Percentiles rank a stretch among this genome's conserved stretches.
Evolutionary conservation across 805 yeast species (phyloP).

Genomic region (Yarrowia keelungensis): DNA sequence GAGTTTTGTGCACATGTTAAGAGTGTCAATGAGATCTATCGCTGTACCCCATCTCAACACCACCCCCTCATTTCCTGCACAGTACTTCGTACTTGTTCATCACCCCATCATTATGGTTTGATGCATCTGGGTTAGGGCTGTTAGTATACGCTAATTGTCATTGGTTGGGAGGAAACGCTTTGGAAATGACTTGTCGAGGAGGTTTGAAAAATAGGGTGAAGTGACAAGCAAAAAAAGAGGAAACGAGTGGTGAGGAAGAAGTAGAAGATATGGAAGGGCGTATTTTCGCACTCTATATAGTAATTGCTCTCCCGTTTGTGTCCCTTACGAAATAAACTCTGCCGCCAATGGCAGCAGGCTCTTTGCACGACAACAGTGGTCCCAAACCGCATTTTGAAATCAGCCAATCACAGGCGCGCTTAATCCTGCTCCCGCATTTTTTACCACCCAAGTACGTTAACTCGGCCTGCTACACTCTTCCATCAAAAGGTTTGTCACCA

Average conservation of each 20-base stretch:
- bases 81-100: too few relatives aligned
- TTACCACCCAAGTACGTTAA: slow-evolving; percentile 37
- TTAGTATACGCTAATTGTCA: slow-evolving; percentile 22
- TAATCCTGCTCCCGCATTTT: slow-evolving; percentile 34
- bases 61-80: too few relatives aligned
- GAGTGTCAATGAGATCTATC: too few relatives aligned
- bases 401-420: slow-evolving; percentile 36
- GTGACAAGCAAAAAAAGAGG: not conserved
- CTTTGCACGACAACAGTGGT: slow-evolving; percentile 2
- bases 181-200: too few relatives aligned
- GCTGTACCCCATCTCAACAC: too few relatives aligned
- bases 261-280: too few relatives aligned
- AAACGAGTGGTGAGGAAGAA: too few relatives aligned
- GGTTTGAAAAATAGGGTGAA: not conserved
- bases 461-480: slow-evolving; percentile 38
- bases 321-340: not conserved
- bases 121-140: slow-evolving; percentile 24
- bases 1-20: too few relatives aligned
- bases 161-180: slow-evolving; percentile 21
- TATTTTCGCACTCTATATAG: too few relatives aligned
- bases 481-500: slow-evolving; percentile 39
- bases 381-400: slow-evolving; percentile 8
- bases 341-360: slow-evolving; percentile 21
- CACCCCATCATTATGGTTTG: slow-evolving; percentile 17
- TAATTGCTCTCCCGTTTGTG: too few relatives aligned